Base-by-base conservation (phyloP, 2,329 filamentous ascomycete genomes). In the Scolecobasidium constrictum region DNA sequence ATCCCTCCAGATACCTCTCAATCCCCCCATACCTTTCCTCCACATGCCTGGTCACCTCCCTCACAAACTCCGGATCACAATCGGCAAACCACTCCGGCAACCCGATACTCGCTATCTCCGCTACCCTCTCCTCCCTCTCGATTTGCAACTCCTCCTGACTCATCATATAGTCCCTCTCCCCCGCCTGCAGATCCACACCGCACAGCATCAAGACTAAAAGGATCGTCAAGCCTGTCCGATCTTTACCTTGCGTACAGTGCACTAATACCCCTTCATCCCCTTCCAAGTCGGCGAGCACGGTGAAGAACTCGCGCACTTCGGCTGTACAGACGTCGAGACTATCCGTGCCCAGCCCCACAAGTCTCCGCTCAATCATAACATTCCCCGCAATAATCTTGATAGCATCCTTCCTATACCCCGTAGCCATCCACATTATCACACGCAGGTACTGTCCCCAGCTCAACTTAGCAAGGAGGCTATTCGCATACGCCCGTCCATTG, bases 171-270 rank as follows among this genome's bases (percentile, higher is more conserved):
- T 94, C 87, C 48, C 78, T 56, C 43, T 75, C 67, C 34, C 93
- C 78, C 2, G 77, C 81, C 0, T 69, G 56, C 1, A 67, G 45
- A 0, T 77, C 73, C 1, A 83, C 56, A 20, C 56, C 63, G 3
- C 83, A 66, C 9, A 83, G 63, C 53, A 90, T 68, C 16, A 93
- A 63, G 1, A 82, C 60, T 3, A 94, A 65, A 33, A 82, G 66
- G 4, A 86, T 67, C 9, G 84, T 67, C 11, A 94, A 65, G 0
- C 87, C 87, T 2, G 78, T 87, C 2, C 87, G 75, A 55, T 94
- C 87, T 57, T 94, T 94, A 45, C 87, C 87, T 54, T 93, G 86
- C 1, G 86, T 92, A 60, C 87, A 94, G 60, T 94, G 86, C 2
- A 92, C 64, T 5, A 94, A 56, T 1, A 79, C 60, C 9, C 9